Conservation (phyloP, 176 grass and related monocot genomes). For the Tillandsia fasciculata region DNA sequence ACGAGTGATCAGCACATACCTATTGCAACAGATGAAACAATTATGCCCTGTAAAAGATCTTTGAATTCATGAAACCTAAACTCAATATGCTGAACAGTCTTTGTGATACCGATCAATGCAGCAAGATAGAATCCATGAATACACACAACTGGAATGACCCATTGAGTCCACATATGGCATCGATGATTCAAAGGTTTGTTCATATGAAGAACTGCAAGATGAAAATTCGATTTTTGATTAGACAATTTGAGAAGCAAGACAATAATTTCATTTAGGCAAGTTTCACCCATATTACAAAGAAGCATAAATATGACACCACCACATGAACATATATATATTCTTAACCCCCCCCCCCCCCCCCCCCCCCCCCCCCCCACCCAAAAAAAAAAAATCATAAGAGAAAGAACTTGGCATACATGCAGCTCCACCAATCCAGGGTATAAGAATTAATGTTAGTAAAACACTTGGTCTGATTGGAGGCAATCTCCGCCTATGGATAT, state of each 20-base stretch:
- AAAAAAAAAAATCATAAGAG: not conserved
- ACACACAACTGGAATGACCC: conserved; percentile 9
- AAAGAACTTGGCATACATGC: not conserved
- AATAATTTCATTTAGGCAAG: not conserved
- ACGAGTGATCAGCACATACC: not conserved
- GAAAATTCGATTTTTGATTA: not conserved
- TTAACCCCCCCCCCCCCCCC: not conserved
- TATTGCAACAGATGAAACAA: conserved; percentile 5
- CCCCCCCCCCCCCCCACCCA: no score
- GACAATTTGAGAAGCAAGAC: not conserved
- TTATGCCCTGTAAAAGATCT: conserved; percentile 6
- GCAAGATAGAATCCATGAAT: conserved; percentile 3
- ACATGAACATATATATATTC: not conserved
- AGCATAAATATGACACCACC: no score
- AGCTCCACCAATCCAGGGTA: conserved; percentile 12
- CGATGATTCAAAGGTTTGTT: conserved; percentile 5
- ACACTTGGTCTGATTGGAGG: conserved; percentile 5
- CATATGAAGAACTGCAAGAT: conserved; percentile 11
- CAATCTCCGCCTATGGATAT: not conserved
- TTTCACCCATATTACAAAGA: not conserved
- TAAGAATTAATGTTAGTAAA: conserved; percentile 5
- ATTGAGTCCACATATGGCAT: conserved; percentile 12
- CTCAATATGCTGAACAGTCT: conserved; percentile 4
- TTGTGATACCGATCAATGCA: conserved; percentile 6
- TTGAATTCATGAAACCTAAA: conserved; percentile 14